Conservation (phyloP, 192 early-diverging fungal genomes). For the Entomortierella chlamydospora region DNA sequence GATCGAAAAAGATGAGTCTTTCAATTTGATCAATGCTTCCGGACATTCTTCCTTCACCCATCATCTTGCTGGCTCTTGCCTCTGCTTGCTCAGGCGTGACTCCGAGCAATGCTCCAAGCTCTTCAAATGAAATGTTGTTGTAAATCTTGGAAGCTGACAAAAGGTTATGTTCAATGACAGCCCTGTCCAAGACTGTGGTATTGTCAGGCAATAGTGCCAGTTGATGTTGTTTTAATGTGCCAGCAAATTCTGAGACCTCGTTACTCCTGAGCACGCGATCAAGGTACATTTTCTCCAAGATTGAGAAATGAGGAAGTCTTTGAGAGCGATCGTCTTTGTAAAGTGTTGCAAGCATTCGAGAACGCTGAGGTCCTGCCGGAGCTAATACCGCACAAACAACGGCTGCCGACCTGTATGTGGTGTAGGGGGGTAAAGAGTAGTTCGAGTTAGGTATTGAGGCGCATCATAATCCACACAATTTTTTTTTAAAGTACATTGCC, state of each 20-base stretch:
- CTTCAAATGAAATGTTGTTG: slow-evolving; percentile 90
- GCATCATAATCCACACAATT: too few relatives aligned
- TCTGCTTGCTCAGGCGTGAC: slow-evolving; percentile 88
- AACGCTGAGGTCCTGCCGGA: slow-evolving; percentile 89
- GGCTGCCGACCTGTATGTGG: slow-evolving; percentile 68
- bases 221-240: slow-evolving; percentile 82
- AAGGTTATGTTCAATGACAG: slow-evolving; percentile 96
- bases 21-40: slow-evolving; percentile 96
- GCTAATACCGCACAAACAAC: slow-evolving; percentile 92
- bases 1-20: slow-evolving; percentile 85
- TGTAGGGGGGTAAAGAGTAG: neutral
- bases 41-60: slow-evolving; percentile 88
- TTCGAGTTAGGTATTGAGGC: neutral
- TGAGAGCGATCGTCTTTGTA: slow-evolving; percentile 93
- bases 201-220: slow-evolving; percentile 77
- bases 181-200: slow-evolving; percentile 87
- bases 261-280: slow-evolving; percentile 83
- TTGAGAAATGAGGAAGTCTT: slow-evolving; percentile 74
- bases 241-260: slow-evolving; percentile 85
- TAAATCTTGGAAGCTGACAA: slow-evolving; percentile 92
- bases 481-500: too few relatives aligned
- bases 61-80: slow-evolving; percentile 86
- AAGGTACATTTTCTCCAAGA: slow-evolving; percentile 97
- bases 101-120: slow-evolving; percentile 82
- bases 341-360: slow-evolving; percentile 86